These are phyloP conservation scores for Irpex sp. DNA, from an alignment of 1,284 basidiomycete species.

Conservation along the genomic window DNA sequence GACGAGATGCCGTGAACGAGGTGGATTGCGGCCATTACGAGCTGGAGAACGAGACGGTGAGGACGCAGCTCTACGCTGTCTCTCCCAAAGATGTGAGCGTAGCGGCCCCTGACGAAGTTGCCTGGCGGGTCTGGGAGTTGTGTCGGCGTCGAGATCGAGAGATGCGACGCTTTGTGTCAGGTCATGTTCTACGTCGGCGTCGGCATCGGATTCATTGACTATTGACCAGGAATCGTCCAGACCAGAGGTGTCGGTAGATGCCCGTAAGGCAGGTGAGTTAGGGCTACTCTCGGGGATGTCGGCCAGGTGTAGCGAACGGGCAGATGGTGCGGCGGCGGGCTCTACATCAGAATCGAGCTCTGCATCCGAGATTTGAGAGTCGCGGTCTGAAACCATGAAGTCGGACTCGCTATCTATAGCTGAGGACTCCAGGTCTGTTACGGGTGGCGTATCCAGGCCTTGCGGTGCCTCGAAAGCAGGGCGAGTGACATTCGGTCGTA, in stretches of 20 bases:
- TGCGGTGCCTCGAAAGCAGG: conserved; percentile 37
- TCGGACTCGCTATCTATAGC: conserved; percentile 43
- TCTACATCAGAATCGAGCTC: conserved; percentile 32
- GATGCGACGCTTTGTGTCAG: conserved; percentile 3
- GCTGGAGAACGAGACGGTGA: conserved; percentile 40
- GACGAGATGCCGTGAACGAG: conserved; percentile 16
- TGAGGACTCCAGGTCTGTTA: conserved; percentile 50
- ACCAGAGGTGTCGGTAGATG: background rate
- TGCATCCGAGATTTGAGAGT: conserved; percentile 37
- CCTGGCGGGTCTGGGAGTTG: conserved; percentile 23
- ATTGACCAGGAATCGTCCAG: conserved; percentile 25
- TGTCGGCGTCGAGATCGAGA: conserved; percentile 15
- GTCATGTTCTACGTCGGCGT: conserved; percentile 27
- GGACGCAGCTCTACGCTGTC: conserved; percentile 28
- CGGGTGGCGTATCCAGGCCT: conserved; percentile 64
- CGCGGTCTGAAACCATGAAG: conserved; percentile 47
- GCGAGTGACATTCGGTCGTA: conserved; percentile 69
- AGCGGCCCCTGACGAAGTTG: conserved; percentile 23
- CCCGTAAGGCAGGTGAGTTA: conserved; percentile 12
- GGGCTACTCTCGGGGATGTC: conserved; percentile 15
- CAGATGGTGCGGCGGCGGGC: background rate
- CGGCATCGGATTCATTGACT: conserved; percentile 24
- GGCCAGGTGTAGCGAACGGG: conserved; percentile 1
- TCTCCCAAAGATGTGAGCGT: conserved; percentile 27
- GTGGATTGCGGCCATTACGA: conserved; percentile 19